Percentiles rank a stretch among this genome's conserved stretches.
These are phyloP conservation scores for Phytophthora megakarya DNA, from an alignment of 352 stramenopile genomes.

Conservation along the genomic window DNA sequence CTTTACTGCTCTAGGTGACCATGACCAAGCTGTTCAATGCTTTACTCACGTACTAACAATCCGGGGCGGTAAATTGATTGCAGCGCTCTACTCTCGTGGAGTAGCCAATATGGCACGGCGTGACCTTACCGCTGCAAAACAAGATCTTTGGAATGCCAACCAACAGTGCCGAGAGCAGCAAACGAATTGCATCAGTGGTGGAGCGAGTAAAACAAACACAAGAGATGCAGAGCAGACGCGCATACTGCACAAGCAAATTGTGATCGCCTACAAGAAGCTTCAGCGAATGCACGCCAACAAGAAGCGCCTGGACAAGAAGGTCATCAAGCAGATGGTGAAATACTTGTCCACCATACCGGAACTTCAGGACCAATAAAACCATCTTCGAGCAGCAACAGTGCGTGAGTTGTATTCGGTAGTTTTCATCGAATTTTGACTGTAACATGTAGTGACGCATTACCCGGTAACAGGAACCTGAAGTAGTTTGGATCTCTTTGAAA, in stretches of 20 bases:
- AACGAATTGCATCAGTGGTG: conserved; percentile 41
- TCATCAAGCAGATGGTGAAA: conserved; percentile 84
- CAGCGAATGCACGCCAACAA: conserved; percentile 73
- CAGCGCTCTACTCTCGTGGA: conserved; percentile 73
- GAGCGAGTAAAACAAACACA: conserved; percentile 43
- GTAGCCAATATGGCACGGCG: conserved; percentile 67
- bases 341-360: conserved; percentile 76
- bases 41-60: conserved; percentile 59
- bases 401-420: conserved; percentile 17
- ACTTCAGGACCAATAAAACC: conserved; percentile 44
- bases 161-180: conserved; percentile 54
- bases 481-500: conserved; percentile 18
- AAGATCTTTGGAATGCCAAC: conserved; percentile 74
- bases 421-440: conserved; percentile 28
- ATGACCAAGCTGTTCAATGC: conserved; percentile 61
- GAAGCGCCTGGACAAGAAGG: conserved; percentile 81
- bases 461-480: conserved; percentile 3
- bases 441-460: conserved; percentile 18
- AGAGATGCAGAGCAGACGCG: conserved; percentile 41
- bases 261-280: conserved; percentile 72
- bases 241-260: conserved; percentile 53
- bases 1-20: conserved; percentile 55
- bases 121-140: conserved; percentile 60
- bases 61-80: conserved; percentile 47
- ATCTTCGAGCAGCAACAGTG: too few species aligned